Evolutionary conservation across 768 basidiomycete genomes (phyloP).

Genomic region (Serendipita vermifera): DNA sequence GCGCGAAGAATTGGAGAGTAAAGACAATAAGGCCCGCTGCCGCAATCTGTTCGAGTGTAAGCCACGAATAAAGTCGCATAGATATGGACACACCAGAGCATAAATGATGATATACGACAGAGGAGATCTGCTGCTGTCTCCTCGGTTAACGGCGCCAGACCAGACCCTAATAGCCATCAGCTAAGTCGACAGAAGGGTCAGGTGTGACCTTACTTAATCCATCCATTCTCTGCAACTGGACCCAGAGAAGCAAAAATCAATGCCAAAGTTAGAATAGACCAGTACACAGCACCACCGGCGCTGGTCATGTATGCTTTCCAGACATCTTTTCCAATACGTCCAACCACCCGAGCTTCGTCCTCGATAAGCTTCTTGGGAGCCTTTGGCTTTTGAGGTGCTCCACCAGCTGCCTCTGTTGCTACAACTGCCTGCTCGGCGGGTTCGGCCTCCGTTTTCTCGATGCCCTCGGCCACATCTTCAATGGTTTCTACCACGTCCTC

Average conservation of each 20-base stretch:
- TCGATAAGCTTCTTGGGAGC: constrained; percentile 72
- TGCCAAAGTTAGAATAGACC: constrained; percentile 17
- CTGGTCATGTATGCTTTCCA: constrained; percentile 49
- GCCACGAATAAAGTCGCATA: not conserved
- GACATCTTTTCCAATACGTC: constrained; percentile 50
- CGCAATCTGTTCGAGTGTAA: constrained; percentile 13
- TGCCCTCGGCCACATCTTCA: constrained; percentile 17
- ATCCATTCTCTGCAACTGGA: constrained; percentile 25
- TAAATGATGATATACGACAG: constrained; percentile 60
- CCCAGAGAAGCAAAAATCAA: constrained; percentile 20
- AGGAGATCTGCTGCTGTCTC: constrained; percentile 31
- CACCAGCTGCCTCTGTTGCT: constrained; percentile 13
- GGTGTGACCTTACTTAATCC: constrained; percentile 19
- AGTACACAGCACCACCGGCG: constrained; percentile 33
- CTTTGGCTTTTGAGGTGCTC: constrained; percentile 31
- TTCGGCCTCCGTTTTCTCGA: constrained; percentile 13
- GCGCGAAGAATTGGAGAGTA: constrained; percentile 54
- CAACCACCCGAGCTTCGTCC: constrained; percentile 49
- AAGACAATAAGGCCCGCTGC: constrained; percentile 39
- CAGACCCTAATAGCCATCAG: constrained; percentile 31
- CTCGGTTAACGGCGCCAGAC: constrained; percentile 38
- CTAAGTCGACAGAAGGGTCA: constrained; percentile 10
- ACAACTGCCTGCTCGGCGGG: constrained; percentile 18
- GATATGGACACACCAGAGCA: constrained; percentile 36
- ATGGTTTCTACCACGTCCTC: constrained; percentile 1